These are phyloP conservation scores for Priceomyces carsonii DNA, from an alignment of 805 yeast genomes.

Conservation along the genomic window DNA sequence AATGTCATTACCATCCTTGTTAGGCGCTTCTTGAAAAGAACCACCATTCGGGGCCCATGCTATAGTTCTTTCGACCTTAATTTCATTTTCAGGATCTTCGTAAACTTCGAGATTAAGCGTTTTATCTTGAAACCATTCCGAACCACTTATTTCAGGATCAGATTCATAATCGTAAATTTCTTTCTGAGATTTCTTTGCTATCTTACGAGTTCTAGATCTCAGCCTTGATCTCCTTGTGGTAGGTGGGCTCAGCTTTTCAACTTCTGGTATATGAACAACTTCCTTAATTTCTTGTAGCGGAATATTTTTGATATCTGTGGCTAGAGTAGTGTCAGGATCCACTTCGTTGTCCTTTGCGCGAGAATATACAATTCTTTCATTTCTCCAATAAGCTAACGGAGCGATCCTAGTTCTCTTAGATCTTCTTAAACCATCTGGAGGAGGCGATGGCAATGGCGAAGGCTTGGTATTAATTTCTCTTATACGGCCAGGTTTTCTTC, in stretches of 20 bases:
- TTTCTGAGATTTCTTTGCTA: conserved; percentile 11
- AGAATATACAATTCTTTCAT: conserved; percentile 68
- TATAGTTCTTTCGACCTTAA: conserved; percentile 34
- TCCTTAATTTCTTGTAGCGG: conserved; percentile 59
- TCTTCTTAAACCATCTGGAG: conserved; percentile 54
- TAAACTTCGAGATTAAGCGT: conserved; percentile 48
- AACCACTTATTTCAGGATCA: conserved; percentile 45
- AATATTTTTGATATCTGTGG: conserved; percentile 33
- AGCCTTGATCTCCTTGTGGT: conserved; percentile 17
- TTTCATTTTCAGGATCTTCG: conserved; percentile 43
- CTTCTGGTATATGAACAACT: conserved; percentile 53
- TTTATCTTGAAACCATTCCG: conserved; percentile 53
- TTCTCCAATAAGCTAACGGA: conserved; percentile 83
- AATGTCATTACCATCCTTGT: conserved; percentile 32
- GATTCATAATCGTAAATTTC: conserved; percentile 30
- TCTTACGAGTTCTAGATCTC: conserved; percentile 13
- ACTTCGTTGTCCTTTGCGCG: conserved; percentile 29
- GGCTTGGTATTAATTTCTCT: conserved; percentile 17
- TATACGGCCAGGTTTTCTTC: conserved; percentile 1
- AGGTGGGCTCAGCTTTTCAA: conserved; percentile 5
- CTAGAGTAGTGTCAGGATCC: conserved; percentile 45
- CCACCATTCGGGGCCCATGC: conserved; percentile 69
- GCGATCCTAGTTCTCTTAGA: conserved; percentile 66
- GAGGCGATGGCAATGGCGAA: conserved; percentile 44
- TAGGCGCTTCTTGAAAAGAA: conserved; percentile 37